Evolutionary conservation across 495 filamentous ascomycete genomes (phyloP), one percentile per base, ranked within the genome.

Genomic region (Neurospora terricola): DNA sequence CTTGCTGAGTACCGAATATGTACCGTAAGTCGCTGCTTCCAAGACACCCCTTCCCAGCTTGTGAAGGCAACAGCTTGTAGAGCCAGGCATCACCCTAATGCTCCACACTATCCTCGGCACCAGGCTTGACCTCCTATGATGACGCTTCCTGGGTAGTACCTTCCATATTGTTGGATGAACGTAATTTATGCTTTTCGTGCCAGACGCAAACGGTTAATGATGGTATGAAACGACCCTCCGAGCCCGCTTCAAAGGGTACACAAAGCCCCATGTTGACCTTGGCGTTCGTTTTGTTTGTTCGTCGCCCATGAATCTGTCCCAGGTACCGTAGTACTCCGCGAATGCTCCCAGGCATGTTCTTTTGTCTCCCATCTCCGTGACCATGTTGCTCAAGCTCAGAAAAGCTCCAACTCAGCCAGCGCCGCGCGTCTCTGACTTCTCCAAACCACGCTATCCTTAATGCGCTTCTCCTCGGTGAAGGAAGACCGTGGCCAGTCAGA

Each of bases 371-470:
- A 54, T 34, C 34, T 34, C 34, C 34, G 34, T 34, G 34, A 34
- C 34, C 34, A 34, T 34, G 34, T 3, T 34, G 34, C 34, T 34
- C 34, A 62, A 27, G 54, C 54, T 82, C 74, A 84, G 43, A 84
- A 84, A 4, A 79, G 79, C 69, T 75, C 76, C 30, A 83, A 72
- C 18, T 77, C 76, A 66, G 81, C 78, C 12, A 71, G 59, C 72
- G 77, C 78, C 6, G 81, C 80, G 12, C 76, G 76, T 40, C 71
- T 77, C 73, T 79, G 75, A 71, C 77, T 73, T 72, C 82, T 79
- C 36, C 81, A 76, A 10, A 76, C 75, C 11, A 76, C 62, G 18
- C 72, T 78, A 36, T 75, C 69, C 70, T 78, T 78, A 18, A 73
- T 42, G 9, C 74, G 71, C 66, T 42, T 78, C 68, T 70, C 59